Evolutionary conservation across 2,329 filamentous ascomycete species (phyloP).

Genomic region (Colletotrichum neosansevieriae): DNA sequence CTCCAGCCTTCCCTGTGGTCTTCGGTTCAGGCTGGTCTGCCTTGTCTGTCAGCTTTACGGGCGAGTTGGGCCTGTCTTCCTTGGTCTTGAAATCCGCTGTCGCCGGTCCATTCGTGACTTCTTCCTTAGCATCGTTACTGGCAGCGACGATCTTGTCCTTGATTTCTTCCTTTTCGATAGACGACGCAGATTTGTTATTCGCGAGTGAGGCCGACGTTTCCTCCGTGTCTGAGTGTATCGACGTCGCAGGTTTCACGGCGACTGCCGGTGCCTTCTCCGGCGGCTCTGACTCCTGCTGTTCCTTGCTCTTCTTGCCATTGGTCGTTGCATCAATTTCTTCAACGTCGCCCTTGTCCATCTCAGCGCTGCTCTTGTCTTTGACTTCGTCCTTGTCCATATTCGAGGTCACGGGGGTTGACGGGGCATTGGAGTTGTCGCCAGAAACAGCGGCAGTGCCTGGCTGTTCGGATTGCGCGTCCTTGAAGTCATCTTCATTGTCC

Average conservation of each 20-base stretch:
- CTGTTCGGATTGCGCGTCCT: slow-evolving; percentile 44
- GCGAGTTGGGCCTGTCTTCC: slow-evolving; percentile 18
- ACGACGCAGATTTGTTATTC: too few relatives aligned
- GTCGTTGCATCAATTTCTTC: not conserved
- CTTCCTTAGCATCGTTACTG: not conserved
- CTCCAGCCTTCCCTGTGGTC: not conserved
- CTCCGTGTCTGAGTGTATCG: not conserved
- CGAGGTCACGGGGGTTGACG: slow-evolving; percentile 33
- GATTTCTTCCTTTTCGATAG: not conserved
- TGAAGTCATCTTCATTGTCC: slow-evolving; percentile 46
- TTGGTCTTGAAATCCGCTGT: not conserved
- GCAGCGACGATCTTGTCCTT: not conserved
- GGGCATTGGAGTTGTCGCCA: slow-evolving; percentile 27
- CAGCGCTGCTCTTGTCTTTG: slow-evolving; percentile 9
- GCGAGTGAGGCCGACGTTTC: not conserved
- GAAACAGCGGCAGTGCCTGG: slow-evolving; percentile 24
- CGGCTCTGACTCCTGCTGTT: slow-evolving; percentile 7
- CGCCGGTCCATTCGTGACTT: not conserved
- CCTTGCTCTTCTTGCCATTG: not conserved
- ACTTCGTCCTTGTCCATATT: slow-evolving; percentile 26
- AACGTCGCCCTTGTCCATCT: slow-evolving; percentile 25
- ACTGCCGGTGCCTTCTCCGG: not conserved
- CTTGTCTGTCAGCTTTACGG: slow-evolving; percentile 30
- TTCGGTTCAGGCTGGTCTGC: slow-evolving; percentile 38
- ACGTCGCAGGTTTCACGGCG: not conserved